These are phyloP conservation scores for Wickerhamiella kazuoi DNA, from an alignment of 805 yeast genomes.

Conservation along the genomic window DNA sequence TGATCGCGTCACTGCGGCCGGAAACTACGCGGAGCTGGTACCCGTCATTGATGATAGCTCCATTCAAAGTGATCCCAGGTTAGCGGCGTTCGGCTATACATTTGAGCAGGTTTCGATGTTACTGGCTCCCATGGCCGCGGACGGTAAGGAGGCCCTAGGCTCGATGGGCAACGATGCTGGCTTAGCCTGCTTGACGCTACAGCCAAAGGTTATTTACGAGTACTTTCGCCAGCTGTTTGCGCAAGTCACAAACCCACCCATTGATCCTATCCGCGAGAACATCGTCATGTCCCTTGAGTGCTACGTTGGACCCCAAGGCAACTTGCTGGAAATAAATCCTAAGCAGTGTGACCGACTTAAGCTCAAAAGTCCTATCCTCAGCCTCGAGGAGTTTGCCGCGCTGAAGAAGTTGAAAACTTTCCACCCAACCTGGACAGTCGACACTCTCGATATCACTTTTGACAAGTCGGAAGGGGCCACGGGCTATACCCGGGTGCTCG, in stretches of 20 bases:
- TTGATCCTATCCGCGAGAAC: constrained; percentile 92
- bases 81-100: constrained; percentile 83
- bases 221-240: constrained; percentile 94
- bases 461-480: constrained; percentile 62
- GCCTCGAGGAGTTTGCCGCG: constrained; percentile 57
- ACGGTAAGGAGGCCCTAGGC: constrained; percentile 87
- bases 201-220: constrained; percentile 78
- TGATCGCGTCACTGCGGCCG: constrained; percentile 35
- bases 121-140: constrained; percentile 82
- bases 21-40: constrained; percentile 12
- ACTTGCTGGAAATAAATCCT: constrained; percentile 79
- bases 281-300: constrained; percentile 96
- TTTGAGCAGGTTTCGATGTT: constrained; percentile 73
- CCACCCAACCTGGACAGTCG: constrained; percentile 74
- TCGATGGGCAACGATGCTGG: constrained; percentile 98
- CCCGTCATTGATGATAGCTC: constrained; percentile 19
- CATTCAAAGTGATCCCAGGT: constrained; percentile 66
- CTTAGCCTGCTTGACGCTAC: constrained; percentile 82
- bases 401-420: constrained; percentile 51
- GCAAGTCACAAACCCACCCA: constrained; percentile 97
- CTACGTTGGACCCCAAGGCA: constrained; percentile 97
- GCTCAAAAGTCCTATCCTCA: constrained; percentile 66
- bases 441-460: constrained; percentile 76
- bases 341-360: constrained; percentile 78
- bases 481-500: constrained; percentile 74